These are phyloP conservation scores for Teunomyces kruisii DNA, from an alignment of 805 yeast genomes.

Conservation along the genomic window DNA sequence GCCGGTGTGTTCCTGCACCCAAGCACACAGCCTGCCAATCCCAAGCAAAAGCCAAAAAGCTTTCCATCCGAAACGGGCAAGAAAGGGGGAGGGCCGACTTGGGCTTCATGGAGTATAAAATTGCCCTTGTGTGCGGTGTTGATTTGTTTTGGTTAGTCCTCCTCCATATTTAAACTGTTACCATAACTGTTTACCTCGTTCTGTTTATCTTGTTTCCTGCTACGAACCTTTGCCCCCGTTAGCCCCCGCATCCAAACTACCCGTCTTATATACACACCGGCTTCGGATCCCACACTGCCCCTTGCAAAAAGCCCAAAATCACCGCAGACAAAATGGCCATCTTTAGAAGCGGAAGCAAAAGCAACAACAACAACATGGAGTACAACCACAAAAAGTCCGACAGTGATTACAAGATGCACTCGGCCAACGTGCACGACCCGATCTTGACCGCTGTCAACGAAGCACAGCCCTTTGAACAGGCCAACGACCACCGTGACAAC, in stretches of 20 bases:
- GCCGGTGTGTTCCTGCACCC: too few relatives aligned
- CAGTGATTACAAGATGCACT: slow-evolving; percentile 49
- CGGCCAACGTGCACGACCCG: slow-evolving; percentile 57
- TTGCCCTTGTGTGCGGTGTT: too few relatives aligned
- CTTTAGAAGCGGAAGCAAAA: slow-evolving; percentile 5
- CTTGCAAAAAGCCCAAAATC: background rate
- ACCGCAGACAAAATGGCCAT: slow-evolving; percentile 5
- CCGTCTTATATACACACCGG: slow-evolving; percentile 3
- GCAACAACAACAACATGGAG: background rate
- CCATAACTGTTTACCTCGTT: too few relatives aligned
- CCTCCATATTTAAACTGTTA: too few relatives aligned
- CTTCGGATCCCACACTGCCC: background rate
- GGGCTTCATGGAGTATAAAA: slow-evolving; percentile 16
- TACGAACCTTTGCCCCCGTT: too few relatives aligned
- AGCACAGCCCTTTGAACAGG: slow-evolving; percentile 88
- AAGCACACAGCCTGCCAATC: background rate
- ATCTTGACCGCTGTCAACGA: slow-evolving; percentile 90
- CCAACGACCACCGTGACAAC: slow-evolving; percentile 33
- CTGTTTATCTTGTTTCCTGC: too few relatives aligned
- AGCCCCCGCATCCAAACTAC: too few relatives aligned
- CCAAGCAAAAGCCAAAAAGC: background rate
- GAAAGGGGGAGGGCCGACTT: background rate
- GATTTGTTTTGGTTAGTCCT: too few relatives aligned
- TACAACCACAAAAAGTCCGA: background rate
- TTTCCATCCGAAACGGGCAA: background rate